These are phyloP conservation scores for Fusarium sp. DNA, from an alignment of 2,329 filamentous ascomycete genomes.

Conservation along the genomic window DNA sequence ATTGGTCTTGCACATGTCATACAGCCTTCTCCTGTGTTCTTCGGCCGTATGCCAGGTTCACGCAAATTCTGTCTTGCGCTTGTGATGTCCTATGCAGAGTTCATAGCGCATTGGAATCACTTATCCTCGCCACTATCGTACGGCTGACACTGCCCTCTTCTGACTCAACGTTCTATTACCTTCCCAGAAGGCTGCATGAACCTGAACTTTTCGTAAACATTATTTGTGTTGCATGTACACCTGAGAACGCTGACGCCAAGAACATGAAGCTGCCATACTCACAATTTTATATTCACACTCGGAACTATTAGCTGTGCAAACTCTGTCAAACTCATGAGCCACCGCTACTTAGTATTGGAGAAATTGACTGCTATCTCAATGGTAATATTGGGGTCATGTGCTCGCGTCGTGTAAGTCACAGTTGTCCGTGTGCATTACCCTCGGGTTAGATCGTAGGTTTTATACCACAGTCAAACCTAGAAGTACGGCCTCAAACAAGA, in stretches of 20 bases:
- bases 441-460: background rate
- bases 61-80: background rate
- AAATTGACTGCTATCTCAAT: background rate
- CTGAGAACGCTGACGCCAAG: background rate
- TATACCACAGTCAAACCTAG: background rate
- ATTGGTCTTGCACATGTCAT: background rate
- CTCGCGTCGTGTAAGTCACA: background rate
- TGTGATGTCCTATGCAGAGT: background rate
- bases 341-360: background rate
- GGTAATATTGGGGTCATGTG: background rate
- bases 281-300: background rate
- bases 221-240: background rate
- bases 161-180: background rate
- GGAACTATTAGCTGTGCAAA: background rate
- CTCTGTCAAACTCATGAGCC: background rate
- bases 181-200: background rate
- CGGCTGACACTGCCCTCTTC: background rate
- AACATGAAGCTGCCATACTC: background rate
- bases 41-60: background rate
- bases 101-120: background rate
- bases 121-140: background rate
- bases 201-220: background rate
- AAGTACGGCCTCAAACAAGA: background rate
- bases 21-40: background rate
- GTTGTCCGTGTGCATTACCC: background rate